Evolutionary conservation across 345 rosid species (phyloP), one percentile per base, ranked within the genome.

Genomic region (Gynandropsis gynandra): DNA sequence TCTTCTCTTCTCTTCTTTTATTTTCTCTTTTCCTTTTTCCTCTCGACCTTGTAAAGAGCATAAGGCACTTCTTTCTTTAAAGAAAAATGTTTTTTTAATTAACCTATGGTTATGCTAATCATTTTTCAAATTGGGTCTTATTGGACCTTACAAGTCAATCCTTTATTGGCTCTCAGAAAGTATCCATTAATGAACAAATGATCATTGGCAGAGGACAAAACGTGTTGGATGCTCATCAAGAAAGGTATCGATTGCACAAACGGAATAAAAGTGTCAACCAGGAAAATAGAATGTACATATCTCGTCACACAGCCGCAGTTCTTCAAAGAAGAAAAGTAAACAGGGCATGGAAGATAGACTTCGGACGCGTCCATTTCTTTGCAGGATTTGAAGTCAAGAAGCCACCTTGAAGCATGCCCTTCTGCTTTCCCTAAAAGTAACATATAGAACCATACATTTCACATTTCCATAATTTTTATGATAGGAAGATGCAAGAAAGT

Each of bases 311-410:
- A 47, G 43, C 14, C 39, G 33, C 47, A 14, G 40, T 39, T 41
- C 45, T 33, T 80, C 72, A 88, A 44, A 89, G 80, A 63, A 89
- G 89, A 69, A 86, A 75, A 10, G 97, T 74, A 73, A 83, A 75
- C 10, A 89, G 57, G 34, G 86, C 78, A 72, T 81, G 88, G 48
- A 89, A 72, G 45, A 85, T 72, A 38, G 94, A 85, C 65, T 74
- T 83, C 4, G 74, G 73, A 46, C 64, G 58, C 41, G 42, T 54
- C 69, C 74, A 36, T 57, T 70, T 79, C 61, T 69, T 56, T 0
- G 76, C 24, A 47, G 76, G 39, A 37, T 51, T 69, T 40, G 67
- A 72, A 12, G 68, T 66, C 48, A 69, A 52, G 20, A 72, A 72
- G 47, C 73, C n/a, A n/a, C n/a, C 86, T 51, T 74, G 76, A 59